Evolutionary conservation across 1,284 basidiomycete genomes (phyloP).

Genomic region (Thecaphora thlaspeos): DNA sequence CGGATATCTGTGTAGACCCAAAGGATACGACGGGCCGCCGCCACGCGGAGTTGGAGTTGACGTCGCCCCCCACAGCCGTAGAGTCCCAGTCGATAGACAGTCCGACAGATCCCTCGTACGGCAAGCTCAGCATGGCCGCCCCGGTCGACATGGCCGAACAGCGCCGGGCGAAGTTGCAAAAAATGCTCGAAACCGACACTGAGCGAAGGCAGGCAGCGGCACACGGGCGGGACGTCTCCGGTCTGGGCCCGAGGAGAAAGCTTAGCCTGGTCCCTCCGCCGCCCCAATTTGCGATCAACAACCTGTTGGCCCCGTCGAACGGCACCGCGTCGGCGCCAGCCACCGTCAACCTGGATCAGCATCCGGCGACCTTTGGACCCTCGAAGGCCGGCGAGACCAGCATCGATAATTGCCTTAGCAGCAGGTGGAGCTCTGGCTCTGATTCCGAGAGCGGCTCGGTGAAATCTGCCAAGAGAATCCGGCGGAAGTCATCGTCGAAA

Average conservation of each 20-base stretch:
- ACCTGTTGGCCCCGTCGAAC: background rate
- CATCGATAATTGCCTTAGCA: conserved; percentile 1
- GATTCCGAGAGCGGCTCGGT: conserved; percentile 29
- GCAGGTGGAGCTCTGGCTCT: conserved; percentile 46
- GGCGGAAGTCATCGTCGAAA: conserved; percentile 22
- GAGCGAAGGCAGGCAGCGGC: background rate
- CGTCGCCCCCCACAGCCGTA: no score
- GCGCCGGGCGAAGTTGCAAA: background rate
- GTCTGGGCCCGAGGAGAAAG: conserved; percentile 3
- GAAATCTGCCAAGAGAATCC: conserved; percentile 9
- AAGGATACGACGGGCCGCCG: background rate
- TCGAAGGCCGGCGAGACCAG: background rate
- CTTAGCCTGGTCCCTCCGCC: conserved; percentile 23
- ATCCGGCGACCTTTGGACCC: background rate
- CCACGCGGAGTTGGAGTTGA: no score
- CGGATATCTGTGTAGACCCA: background rate
- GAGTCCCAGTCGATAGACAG: background rate
- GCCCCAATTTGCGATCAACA: conserved; percentile 23
- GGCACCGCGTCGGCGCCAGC: background rate
- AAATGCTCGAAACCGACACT: background rate
- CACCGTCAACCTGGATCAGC: background rate
- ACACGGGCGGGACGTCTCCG: no score
- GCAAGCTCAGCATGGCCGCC: background rate
- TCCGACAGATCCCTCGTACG: background rate
- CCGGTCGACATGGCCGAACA: background rate